Conservation (phyloP, 345 rosid genomes). For the Pseudoturritis turrita region DNA sequence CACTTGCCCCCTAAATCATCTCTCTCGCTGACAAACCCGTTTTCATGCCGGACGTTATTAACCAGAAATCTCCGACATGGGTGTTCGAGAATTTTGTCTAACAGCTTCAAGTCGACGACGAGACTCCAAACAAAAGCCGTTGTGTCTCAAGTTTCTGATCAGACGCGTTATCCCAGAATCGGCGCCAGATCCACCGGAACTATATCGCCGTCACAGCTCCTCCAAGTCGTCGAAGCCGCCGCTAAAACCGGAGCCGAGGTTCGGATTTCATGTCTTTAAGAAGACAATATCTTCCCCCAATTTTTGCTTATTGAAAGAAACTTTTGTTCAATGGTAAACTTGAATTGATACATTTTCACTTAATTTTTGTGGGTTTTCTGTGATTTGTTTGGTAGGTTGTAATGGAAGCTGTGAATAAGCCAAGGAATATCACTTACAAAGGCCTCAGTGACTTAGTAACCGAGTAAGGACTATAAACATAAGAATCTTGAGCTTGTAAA, state of each 20-base stretch:
- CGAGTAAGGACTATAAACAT: conserved; percentile 48
- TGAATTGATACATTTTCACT: not conserved
- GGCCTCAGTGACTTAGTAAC: conserved; percentile 88
- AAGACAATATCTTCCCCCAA: not conserved
- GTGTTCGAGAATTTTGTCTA: conserved; percentile 18
- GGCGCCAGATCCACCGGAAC: conserved; percentile 69
- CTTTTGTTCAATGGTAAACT: not conserved
- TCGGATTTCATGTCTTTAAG: not conserved
- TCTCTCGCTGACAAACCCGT: conserved; percentile 18
- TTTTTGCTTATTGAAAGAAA: not conserved
- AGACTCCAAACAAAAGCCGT: conserved; percentile 38
- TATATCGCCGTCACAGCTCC: conserved; percentile 56
- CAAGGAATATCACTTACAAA: conserved; percentile 73
- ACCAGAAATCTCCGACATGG: conserved; percentile 20
- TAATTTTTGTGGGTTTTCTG: not conserved
- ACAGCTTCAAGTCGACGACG: not conserved
- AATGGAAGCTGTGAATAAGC: conserved; percentile 91
- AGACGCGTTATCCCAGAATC: conserved; percentile 46
- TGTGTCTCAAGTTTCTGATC: conserved; percentile 42
- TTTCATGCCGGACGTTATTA: conserved; percentile 15
- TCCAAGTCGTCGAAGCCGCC: conserved; percentile 75
- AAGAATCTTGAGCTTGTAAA: not conserved
- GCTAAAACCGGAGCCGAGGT: conserved; percentile 93
- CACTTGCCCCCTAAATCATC: conserved; percentile 33
- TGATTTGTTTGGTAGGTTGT: conserved; percentile 52